Conservation (phyloP, 1,139 yeast species). For the Kodamaea suecica region DNA sequence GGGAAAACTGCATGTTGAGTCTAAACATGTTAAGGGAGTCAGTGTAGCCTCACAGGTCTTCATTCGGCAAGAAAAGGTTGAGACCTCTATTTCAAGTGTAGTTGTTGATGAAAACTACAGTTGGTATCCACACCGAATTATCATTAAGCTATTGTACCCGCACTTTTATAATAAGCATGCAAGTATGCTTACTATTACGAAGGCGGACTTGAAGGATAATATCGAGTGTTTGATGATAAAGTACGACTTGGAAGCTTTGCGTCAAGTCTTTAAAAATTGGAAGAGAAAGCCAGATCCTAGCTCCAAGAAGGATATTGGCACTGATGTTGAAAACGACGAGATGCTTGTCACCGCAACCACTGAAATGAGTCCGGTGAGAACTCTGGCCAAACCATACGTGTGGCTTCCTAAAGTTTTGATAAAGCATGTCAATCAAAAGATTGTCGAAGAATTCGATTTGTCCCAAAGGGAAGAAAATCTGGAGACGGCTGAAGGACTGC, state of each 20-base stretch:
- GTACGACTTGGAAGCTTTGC: conserved; percentile 9
- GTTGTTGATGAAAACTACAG: conserved; percentile 10
- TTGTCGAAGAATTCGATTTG: conserved; percentile 9
- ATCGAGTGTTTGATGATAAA: conserved; percentile 14
- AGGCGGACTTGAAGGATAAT: conserved; percentile 10
- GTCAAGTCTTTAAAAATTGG: conserved; percentile 6
- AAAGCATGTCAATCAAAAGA: conserved; percentile 8
- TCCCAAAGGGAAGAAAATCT: neutral
- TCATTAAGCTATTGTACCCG: conserved; percentile 10
- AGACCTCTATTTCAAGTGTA: conserved; percentile 2
- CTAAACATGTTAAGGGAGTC: neutral
- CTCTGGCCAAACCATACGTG: conserved; percentile 6
- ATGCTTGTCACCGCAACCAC: neutral
- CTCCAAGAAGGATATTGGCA: neutral
- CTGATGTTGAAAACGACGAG: neutral
- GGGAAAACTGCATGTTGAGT: conserved; percentile 7
- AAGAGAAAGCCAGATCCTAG: neutral
- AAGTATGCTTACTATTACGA: conserved; percentile 4
- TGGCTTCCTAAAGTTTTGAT: conserved; percentile 17
- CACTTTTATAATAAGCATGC: conserved; percentile 3
- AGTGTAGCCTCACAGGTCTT: conserved; percentile 1
- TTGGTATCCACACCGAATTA: conserved; percentile 13
- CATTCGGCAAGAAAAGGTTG: conserved; percentile 2
- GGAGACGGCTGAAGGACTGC: neutral
- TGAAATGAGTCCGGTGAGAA: neutral